These are phyloP conservation scores for Aspergillus melleus DNA, from an alignment of 2,329 filamentous ascomycete species.

Conservation along the genomic window DNA sequence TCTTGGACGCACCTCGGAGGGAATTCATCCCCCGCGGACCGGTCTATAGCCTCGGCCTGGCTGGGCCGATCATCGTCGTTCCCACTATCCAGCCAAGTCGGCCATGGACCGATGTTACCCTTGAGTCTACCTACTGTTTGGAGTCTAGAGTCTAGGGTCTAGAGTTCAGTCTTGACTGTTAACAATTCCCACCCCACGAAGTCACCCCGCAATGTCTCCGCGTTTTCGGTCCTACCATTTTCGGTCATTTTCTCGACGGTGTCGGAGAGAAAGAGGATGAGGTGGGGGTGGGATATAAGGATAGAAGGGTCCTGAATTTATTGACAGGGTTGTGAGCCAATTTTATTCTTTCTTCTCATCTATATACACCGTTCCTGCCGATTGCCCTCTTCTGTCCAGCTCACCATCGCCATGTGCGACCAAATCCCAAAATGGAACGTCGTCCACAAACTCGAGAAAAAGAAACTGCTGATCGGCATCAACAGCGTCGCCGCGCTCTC, in stretches of 20 bases:
- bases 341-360: too few species aligned
- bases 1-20: not conserved
- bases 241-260: not conserved
- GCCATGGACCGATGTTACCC: not conserved
- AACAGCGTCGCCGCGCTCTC: constrained; percentile 64
- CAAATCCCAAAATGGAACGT: constrained; percentile 48
- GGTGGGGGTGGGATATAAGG: not conserved
- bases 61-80: not conserved
- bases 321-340: not conserved
- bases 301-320: not conserved
- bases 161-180: not conserved
- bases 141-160: too few species aligned
- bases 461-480: constrained; percentile 58
- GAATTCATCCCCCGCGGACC: not conserved
- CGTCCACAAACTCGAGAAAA: constrained; percentile 57
- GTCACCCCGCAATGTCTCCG: not conserved
- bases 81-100: not conserved
- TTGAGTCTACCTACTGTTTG: too few species aligned
- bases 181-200: not conserved
- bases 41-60: not conserved
- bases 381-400: too few species aligned
- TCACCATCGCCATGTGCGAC: constrained; percentile 33
- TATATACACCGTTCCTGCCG: too few species aligned
- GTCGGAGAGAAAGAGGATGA: not conserved
- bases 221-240: not conserved